Evolutionary conservation across 805 yeast species (phyloP), one percentile per base, ranked within the genome.

Genomic region (Starmerella bombi): DNA sequence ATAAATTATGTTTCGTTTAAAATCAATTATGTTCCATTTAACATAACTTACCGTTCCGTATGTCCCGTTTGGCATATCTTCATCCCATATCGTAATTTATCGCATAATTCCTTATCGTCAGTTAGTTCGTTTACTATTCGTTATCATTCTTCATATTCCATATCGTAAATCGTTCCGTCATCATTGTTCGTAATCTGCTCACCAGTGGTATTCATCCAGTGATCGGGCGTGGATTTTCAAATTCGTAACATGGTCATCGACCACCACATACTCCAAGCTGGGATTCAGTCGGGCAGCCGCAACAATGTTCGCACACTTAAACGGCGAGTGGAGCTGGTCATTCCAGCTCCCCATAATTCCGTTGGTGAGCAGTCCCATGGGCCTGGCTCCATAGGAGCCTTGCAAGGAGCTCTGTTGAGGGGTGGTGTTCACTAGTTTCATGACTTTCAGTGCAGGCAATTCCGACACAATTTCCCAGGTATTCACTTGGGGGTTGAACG

Each of bases 281-380:
- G 41, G 17, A 32, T 43, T 46, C n/a, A 18, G 20, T 5, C 43
- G 25, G 29, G 41, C 22, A 4, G 46, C 41, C 6, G 37, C 41
- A 15, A 50, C 23, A 15, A 51, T 27, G 19, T 42, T 43, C 15
- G 38, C 44, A 25, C 42, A 38, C 38, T 46, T 49, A 15, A 51
- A 36, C 9, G 53, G 52, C 12, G 48, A 45, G 9, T 46, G 37
- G 16, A 40, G 25, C 16, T 29, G 36, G 34, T 48, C 50, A 38
- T 50, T 42, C 48, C 50, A 50, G 32, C 43, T 45, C 15, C 42
- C 47, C 19, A 48, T 37, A 19, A 50, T 36, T 2, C 53, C 52
- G 32, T 48, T 44, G 15, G 50, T 41, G 22, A 47, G 41, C 28
- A 47, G 36, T 12, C 49, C 51, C 38, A 38, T 31, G 34, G 17